Percentiles rank a stretch among this genome's conserved stretches.
Conservation (phyloP, 1,284 basidiomycete species). For the Cystobasidium sp. region DNA sequence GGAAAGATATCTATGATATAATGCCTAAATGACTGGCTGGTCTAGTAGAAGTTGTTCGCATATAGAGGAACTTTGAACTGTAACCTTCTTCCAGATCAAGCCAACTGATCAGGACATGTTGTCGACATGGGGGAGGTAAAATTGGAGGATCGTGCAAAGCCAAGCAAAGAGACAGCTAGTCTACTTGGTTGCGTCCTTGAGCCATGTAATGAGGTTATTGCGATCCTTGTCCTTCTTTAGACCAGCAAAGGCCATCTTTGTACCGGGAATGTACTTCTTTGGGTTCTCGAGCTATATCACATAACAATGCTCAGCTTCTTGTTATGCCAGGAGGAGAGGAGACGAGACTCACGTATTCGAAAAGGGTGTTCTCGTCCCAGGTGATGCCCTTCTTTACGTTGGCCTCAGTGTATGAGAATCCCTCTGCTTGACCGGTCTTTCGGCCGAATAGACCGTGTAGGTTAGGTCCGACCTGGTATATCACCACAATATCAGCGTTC, state of each 20-base stretch:
- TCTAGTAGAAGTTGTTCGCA: too few relatives aligned
- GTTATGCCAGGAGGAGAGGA: not conserved
- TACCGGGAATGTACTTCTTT: constrained; percentile 97
- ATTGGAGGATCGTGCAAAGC: not conserved
- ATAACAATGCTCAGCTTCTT: not conserved
- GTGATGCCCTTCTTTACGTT: constrained; percentile 93
- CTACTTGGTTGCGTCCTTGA: constrained; percentile 28
- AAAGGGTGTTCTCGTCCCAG: constrained; percentile 84
- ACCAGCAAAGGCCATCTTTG: constrained; percentile 97
- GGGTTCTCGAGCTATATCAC: constrained; percentile 71
- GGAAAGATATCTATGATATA: not conserved
- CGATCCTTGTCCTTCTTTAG: constrained; percentile 84
- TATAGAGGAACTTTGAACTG: too few relatives aligned
- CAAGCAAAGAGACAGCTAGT: too few relatives aligned
- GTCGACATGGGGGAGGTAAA: not conserved
- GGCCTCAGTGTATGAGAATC: constrained; percentile 87
- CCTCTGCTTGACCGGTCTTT: constrained; percentile 83
- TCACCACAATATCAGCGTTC: not conserved
- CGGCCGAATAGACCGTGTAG: constrained; percentile 65
- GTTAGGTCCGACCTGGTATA: constrained; percentile 12
- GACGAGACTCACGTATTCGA: constrained; percentile 71
- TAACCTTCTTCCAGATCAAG: too few relatives aligned
- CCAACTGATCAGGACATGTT: too few relatives aligned
- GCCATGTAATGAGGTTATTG: constrained; percentile 42
- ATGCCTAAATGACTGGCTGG: too few relatives aligned